A percentile compares a stretch with the other conserved stretches of the same genome.
Conservation (phyloP, 331 rosid species). For the Telfairia occidentalis region DNA sequence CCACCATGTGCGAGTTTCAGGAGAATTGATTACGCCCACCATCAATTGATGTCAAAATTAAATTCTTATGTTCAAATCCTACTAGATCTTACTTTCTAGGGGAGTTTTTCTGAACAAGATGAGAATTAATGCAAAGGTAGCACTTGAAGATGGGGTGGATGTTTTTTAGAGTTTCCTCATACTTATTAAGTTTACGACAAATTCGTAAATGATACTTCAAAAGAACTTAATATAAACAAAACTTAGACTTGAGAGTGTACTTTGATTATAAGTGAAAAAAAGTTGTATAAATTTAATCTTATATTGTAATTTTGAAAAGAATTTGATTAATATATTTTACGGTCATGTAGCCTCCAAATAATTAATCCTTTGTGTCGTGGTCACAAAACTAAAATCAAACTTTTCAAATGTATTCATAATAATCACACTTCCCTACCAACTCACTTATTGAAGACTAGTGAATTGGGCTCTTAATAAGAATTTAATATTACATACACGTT, state of each 20-base stretch:
- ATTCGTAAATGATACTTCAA: background rate
- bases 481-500: background rate
- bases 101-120: background rate
- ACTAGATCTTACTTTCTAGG: background rate
- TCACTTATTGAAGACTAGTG: background rate
- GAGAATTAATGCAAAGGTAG: background rate
- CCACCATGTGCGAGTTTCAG: background rate
- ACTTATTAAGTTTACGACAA: background rate
- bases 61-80: background rate
- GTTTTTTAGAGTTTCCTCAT: background rate
- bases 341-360: background rate
- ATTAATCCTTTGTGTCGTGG: background rate
- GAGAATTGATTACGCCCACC: background rate
- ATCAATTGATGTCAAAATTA: background rate
- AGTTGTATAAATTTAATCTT: too few species aligned
- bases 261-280: background rate
- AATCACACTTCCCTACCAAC: background rate
- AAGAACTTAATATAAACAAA: background rate
- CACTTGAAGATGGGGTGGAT: background rate
- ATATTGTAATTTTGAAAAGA: background rate
- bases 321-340: background rate
- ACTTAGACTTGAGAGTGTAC: background rate
- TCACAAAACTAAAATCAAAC: background rate
- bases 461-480: background rate
- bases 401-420: background rate